Base-by-base conservation (phyloP, 164 flowering plant species). In the Magnolia sinica region DNA sequence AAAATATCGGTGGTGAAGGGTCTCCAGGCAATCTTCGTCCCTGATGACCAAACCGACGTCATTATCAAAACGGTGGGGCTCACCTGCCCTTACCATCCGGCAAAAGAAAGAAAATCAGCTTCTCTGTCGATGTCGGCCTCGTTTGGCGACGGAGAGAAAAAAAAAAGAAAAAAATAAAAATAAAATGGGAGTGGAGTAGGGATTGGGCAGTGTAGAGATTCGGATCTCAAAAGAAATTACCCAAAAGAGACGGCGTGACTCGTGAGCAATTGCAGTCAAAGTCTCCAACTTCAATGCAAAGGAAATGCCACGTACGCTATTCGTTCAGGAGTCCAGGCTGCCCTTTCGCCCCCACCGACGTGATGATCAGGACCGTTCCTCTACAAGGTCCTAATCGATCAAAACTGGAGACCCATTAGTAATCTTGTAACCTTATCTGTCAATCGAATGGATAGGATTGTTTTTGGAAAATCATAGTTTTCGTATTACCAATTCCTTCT, bases 201-300 rank as follows among this genome's bases (percentile, higher is more conserved):
- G 7, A 65, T 29, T 65, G 29, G 68, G 16, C 4, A 20, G 11
- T 65, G 68, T 23, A 11, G 7, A 13, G 64, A 19, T 10, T 19
- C 64, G 64, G 18, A 19, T 3, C 45, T 37, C 45, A 63, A 19
- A 61, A 2, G 22, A 63, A 63, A 63, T n/a, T n/a, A 18, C 65
- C 68, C 68, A 24, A 22, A 22, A 24, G 27, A 65, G 68, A 65
- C 68, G 68, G 68, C 68, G 68, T 65, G 68, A 24, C 31, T 14
- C 45, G 45, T 37, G 45, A 37, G 45, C 45, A 65, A 11, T 24
- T 29, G 29, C 16, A 11, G 68, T 65, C 68, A 65, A 65, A 65
- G 16, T 7, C 16, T 63, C 65, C 45, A 37, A 37, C 45, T 5
- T 37, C 45, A 37, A 37, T 37, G 4, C 45, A 37, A 37, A 37